Base-by-base conservation (phyloP, 1,284 basidiomycete genomes). In the Cutaneotrichosporon dermatis region DNA sequence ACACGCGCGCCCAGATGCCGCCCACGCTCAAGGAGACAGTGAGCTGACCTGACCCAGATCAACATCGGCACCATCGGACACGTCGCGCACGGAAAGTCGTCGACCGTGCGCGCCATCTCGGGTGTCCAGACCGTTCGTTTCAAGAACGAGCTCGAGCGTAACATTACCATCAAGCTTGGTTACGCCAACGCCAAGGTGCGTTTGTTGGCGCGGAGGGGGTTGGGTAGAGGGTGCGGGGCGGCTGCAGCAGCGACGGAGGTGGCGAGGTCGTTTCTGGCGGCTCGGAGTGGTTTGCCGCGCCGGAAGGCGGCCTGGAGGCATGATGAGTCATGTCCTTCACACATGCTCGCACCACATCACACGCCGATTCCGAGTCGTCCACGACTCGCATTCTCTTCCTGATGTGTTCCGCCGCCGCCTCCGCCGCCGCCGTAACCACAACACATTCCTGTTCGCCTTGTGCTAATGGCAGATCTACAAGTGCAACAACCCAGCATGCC, bases 61-160 rank as follows among this genome's bases (percentile, higher is more conserved):
- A 79, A 79, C 57, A 62, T 64, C 72, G 90, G 91, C 65, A 96
- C 92, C 40, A 96, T 96, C 72, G 92, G 92, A 56, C 92, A 96
- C 84, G 92, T 95, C 83, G 91, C 92, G 36, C 95, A 99, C 84
- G 95, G 95, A 71, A 98, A 99, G 82, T 97, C 93, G 55, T 98
- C 95, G 7, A 95, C 98, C 54, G 96, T 98, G 64, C 95, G 98
- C 80, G 95, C 95, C 51, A 98, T 99, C 78, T 98, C 95, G 13
- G 95, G 95, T 13, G 95, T 98, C 11, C 89, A 91, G 86, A 99
- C 95, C 36, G 95, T 99, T 60, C 85, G 95, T 71, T 99, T 99
- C 82, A 99, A 99, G 84, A 98, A 97, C 79, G 96, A 99, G 79
- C 85, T 96, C 57, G 92, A 96, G 63, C 83, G 95, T 67, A 99